Percentiles rank a stretch among this genome's conserved stretches.
Conservation (phyloP, 306 rosid species). For the Betula pendula region DNA sequence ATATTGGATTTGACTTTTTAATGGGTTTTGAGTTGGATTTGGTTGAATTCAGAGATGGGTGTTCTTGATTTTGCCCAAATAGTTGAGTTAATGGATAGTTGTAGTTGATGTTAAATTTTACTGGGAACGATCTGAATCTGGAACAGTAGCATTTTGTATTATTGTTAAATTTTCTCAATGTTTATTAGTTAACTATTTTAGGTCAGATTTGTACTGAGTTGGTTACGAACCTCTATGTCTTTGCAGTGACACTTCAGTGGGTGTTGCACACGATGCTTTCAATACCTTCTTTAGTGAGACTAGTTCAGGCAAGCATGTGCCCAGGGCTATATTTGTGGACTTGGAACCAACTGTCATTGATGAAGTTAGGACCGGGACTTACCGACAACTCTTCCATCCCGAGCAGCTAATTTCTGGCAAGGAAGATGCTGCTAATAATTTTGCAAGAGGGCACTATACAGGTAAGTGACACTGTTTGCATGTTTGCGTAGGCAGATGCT, state of each 20-base stretch:
- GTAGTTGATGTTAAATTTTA: too few relatives aligned
- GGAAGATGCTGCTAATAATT: slow-evolving; percentile 98
- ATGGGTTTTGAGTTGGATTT: background rate
- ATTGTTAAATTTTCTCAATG: background rate
- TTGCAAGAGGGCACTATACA: slow-evolving; percentile 94
- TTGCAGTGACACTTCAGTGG: slow-evolving; percentile 61
- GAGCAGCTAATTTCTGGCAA: slow-evolving; percentile 98
- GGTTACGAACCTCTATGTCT: slow-evolving; percentile 7
- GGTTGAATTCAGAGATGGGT: background rate
- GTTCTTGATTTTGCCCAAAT: background rate
- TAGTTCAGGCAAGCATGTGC: slow-evolving; percentile 93
- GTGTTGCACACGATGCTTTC: slow-evolving; percentile 87
- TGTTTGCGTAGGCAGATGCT: background rate
- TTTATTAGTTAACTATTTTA: background rate
- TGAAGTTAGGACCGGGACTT: slow-evolving; percentile 78
- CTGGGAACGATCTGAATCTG: background rate
- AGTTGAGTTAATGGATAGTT: background rate
- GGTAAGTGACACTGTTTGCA: slow-evolving; percentile 27
- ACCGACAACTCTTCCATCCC: slow-evolving; percentile 93
- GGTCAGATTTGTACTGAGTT: background rate
- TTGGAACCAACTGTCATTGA: slow-evolving; percentile 97
- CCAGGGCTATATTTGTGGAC: slow-evolving; percentile 90
- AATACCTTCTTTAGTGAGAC: slow-evolving; percentile 98
- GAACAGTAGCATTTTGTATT: background rate
- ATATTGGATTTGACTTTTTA: too few relatives aligned